Conservation (phyloP, 2,329 filamentous ascomycete species). For the Scytalidium lignicola region DNA sequence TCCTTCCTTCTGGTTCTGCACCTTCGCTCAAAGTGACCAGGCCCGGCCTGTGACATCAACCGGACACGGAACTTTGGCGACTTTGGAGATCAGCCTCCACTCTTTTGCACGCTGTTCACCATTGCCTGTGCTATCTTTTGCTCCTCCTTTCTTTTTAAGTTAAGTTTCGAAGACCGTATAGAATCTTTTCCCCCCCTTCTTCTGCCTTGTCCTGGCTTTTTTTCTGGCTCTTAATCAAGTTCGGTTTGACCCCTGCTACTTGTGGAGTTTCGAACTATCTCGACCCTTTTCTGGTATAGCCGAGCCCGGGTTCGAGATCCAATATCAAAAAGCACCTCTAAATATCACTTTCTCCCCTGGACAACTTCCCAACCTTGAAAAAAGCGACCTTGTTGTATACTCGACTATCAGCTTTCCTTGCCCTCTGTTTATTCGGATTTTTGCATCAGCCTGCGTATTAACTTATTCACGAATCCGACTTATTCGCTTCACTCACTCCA, state of each 20-base stretch:
- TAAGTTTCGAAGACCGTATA: background rate
- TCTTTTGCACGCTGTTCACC: slow-evolving; percentile 8
- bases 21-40: background rate
- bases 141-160: background rate
- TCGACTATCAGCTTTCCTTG: background rate
- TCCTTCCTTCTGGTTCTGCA: background rate
- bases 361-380: background rate
- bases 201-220: background rate
- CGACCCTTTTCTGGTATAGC: background rate
- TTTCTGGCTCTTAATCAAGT: background rate
- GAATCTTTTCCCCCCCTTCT: background rate
- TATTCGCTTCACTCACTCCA: too few species aligned
- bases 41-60: slow-evolving; percentile 26
- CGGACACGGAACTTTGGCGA: slow-evolving; percentile 18
- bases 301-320: background rate
- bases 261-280: background rate
- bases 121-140: background rate
- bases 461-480: too few species aligned
- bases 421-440: background rate
- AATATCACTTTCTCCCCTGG: background rate
- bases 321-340: background rate
- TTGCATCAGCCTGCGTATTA: background rate
- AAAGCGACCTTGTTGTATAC: background rate
- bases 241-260: background rate
- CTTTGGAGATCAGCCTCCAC: slow-evolving; percentile 28